Evolutionary conservation across 495 filamentous ascomycete species (phyloP).

Genomic region (Sordaria brevicollis): DNA sequence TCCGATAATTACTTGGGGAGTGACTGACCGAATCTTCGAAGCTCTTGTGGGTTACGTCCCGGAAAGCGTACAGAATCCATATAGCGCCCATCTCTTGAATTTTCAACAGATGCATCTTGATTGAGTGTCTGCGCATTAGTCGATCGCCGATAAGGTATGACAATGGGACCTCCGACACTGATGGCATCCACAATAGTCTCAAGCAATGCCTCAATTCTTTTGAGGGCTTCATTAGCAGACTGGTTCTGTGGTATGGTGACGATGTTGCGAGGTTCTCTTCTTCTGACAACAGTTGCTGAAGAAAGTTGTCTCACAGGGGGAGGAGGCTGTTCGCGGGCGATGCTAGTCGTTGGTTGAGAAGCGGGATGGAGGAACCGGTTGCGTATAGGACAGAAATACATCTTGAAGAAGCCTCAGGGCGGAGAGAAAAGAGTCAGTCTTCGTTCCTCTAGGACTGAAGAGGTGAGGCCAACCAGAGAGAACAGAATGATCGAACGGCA

Average conservation of each 20-base stretch:
- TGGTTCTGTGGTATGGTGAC: conserved; percentile 1
- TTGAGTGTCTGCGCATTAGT: neutral
- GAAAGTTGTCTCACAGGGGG: neutral
- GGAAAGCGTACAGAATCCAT: conserved; percentile 24
- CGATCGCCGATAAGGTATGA: conserved; percentile 27
- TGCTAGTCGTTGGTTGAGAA: neutral
- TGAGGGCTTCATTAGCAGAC: conserved; percentile 26
- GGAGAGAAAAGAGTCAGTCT: neutral
- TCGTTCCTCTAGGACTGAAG: no score
- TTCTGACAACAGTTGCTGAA: neutral
- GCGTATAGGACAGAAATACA: neutral
- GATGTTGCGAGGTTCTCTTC: neutral
- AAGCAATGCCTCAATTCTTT: conserved; percentile 43
- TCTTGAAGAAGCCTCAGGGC: neutral
- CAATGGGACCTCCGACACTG: conserved; percentile 28
- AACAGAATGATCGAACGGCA: no score
- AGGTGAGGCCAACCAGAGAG: no score
- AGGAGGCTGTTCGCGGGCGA: neutral
- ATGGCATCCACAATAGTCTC: conserved; percentile 40
- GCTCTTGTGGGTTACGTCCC: conserved; percentile 24
- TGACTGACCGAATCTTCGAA: conserved; percentile 25
- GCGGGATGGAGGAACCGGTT: neutral
- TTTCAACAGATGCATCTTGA: neutral
- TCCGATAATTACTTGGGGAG: neutral
- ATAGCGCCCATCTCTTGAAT: conserved; percentile 2